Percentiles rank a stretch among this genome's conserved stretches.
These are phyloP conservation scores for Fusarium sp. DNA, from an alignment of 2,329 filamentous ascomycete species.

Conservation along the genomic window DNA sequence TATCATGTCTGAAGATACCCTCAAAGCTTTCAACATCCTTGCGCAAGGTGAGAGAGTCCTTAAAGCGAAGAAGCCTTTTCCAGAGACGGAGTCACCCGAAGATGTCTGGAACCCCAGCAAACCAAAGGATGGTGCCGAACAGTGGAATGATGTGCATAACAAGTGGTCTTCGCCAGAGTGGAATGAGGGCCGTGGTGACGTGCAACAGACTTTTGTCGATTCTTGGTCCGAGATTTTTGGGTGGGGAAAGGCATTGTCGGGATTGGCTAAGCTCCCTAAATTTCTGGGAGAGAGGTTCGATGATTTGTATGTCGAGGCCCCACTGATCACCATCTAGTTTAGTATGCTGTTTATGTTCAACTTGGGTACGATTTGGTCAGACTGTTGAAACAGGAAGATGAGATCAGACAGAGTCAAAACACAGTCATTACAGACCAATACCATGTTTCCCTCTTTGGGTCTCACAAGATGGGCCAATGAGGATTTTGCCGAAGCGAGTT, in stretches of 20 bases:
- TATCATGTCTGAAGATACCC: accelerated
- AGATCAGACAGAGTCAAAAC: not conserved
- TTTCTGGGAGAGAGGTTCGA: not conserved
- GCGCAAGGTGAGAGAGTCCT: not conserved
- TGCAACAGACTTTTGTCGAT: not conserved
- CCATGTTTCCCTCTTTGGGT: not conserved
- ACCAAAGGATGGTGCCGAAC: not conserved
- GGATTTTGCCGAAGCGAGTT: not conserved
- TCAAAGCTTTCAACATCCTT: not conserved
- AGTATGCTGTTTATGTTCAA: not conserved
- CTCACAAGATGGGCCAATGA: not conserved
- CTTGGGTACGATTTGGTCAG: not conserved
- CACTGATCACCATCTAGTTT: not conserved
- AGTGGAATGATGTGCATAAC: not conserved
- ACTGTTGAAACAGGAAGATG: not conserved
- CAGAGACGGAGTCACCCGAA: accelerated
- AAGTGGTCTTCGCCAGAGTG: not conserved
- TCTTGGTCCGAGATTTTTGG: not conserved
- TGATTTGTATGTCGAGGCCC: not conserved
- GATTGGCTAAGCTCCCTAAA: not conserved
- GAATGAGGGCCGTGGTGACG: not conserved
- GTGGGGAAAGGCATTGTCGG: not conserved
- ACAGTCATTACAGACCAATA: not conserved
- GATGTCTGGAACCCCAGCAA: not conserved
- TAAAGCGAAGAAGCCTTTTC: accelerated